Evolutionary conservation across 345 rosid genomes (phyloP).

Genomic region (Hypericum perforatum): DNA sequence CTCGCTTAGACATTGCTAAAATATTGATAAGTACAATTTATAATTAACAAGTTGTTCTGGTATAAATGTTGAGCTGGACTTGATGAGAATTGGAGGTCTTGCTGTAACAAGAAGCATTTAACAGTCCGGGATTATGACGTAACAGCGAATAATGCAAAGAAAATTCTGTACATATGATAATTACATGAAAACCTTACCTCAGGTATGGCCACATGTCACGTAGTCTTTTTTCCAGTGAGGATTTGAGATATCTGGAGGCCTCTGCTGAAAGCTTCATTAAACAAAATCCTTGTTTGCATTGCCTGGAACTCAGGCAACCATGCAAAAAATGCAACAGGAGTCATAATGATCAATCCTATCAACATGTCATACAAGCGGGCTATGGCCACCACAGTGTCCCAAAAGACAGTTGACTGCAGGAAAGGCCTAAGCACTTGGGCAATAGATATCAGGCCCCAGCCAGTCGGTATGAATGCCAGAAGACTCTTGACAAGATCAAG

Average conservation of each 20-base stretch:
- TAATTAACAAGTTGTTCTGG: too few relatives aligned
- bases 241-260: constrained; percentile 80
- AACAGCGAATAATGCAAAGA: too few relatives aligned
- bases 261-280: constrained; percentile 84
- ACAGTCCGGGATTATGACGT: too few relatives aligned
- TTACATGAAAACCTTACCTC: constrained; percentile 15
- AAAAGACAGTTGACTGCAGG: constrained; percentile 38
- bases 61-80: too few relatives aligned
- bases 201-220: constrained; percentile 8
- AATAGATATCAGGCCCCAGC: constrained; percentile 77
- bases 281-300: constrained; percentile 84
- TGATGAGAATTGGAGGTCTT: too few relatives aligned
- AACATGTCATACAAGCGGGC: constrained; percentile 75
- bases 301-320: constrained; percentile 90
- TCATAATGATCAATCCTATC: constrained; percentile 65
- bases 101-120: too few relatives aligned
- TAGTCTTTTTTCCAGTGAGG: constrained; percentile 61
- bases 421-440: constrained; percentile 47
- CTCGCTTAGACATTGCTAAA: too few relatives aligned
- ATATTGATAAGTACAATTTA: too few relatives aligned
- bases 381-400: constrained; percentile 73
- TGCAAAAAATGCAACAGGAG: constrained; percentile 66
- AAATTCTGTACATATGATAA: too few relatives aligned
- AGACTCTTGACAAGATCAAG: constrained; percentile 61
- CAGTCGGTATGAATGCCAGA: constrained; percentile 80